Evolutionary conservation across 768 basidiomycete species (phyloP).

Genomic region (Kwoniella shandongensis): DNA sequence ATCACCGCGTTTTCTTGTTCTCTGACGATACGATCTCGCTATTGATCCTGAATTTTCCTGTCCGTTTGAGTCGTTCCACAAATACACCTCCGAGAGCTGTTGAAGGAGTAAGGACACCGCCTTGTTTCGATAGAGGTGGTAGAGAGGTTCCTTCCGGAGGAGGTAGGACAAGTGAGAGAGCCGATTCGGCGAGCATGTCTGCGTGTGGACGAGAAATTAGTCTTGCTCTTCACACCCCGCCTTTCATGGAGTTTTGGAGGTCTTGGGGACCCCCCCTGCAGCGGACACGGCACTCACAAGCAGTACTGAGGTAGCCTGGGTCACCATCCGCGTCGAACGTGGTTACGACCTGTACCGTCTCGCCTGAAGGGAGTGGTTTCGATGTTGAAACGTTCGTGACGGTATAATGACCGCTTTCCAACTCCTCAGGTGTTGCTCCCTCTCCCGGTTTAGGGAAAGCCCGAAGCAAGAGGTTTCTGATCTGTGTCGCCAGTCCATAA

Average conservation of each 20-base stretch:
- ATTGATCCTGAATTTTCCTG: slow-evolving; percentile 53
- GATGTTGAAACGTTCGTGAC: slow-evolving; percentile 71
- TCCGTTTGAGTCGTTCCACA: slow-evolving; percentile 65
- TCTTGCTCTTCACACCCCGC: no score
- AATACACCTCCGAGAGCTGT: slow-evolving; percentile 77
- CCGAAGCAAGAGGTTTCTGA: no score
- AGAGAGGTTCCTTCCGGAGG: slow-evolving; percentile 57
- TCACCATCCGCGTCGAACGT: slow-evolving; percentile 69
- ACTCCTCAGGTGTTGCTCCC: slow-evolving; percentile 46
- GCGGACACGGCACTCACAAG: slow-evolving; percentile 40
- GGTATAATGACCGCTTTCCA: slow-evolving; percentile 64
- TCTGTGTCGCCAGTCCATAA: no score
- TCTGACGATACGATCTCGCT: slow-evolving; percentile 18
- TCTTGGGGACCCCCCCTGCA: no score
- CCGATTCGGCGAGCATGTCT: slow-evolving; percentile 79
- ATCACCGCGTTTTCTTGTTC: slow-evolving; percentile 5
- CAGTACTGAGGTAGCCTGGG: slow-evolving; percentile 57
- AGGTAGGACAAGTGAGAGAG: slow-evolving; percentile 67
- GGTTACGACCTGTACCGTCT: slow-evolving; percentile 60
- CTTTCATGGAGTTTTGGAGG: no score
- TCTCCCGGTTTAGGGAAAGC: slow-evolving; percentile 26
- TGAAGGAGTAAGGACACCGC: slow-evolving; percentile 81
- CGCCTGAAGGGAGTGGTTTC: slow-evolving; percentile 42
- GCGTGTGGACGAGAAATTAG: slow-evolving; percentile 1
- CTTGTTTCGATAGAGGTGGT: slow-evolving; percentile 62